A percentile compares a stretch with the other conserved stretches of the same genome.
Evolutionary conservation across 306 rosid species (phyloP).

Genomic region (Canavalia gladiata): DNA sequence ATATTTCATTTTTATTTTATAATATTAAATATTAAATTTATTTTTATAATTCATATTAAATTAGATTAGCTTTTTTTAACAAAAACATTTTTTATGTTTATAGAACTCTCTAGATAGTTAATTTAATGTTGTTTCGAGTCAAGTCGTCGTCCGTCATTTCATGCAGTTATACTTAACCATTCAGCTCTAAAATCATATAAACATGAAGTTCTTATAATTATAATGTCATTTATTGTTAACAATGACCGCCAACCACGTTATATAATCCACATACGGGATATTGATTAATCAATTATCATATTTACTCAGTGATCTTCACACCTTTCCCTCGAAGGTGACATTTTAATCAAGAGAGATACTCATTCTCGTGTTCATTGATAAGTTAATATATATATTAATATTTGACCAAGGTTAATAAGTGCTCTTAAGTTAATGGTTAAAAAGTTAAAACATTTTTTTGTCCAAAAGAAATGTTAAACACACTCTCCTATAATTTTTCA

Average conservation of each 20-base stretch:
- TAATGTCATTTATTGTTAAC: constrained; percentile 34
- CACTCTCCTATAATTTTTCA: no score
- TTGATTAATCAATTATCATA: not conserved
- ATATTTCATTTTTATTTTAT: no score
- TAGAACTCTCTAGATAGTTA: not conserved
- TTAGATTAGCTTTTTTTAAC: not conserved
- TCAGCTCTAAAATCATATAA: not conserved
- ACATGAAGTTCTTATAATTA: constrained; percentile 11
- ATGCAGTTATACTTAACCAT: constrained; percentile 7
- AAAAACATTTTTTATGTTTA: not conserved
- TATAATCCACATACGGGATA: not conserved
- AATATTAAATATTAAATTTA: not conserved
- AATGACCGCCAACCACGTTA: constrained; percentile 10
- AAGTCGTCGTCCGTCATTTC: constrained; percentile 6
- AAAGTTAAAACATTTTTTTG: no score
- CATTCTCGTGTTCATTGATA: not conserved
- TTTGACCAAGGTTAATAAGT: no score
- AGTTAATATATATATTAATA: no score
- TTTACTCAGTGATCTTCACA: not conserved
- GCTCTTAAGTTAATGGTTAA: no score
- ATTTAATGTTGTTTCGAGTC: constrained; percentile 5
- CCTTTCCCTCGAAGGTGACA: not conserved
- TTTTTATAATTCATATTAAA: not conserved
- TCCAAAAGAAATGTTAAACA: no score
- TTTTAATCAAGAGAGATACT: not conserved